Conservation (phyloP, 2,329 filamentous ascomycete genomes). For the Colletotrichum spinosum region DNA sequence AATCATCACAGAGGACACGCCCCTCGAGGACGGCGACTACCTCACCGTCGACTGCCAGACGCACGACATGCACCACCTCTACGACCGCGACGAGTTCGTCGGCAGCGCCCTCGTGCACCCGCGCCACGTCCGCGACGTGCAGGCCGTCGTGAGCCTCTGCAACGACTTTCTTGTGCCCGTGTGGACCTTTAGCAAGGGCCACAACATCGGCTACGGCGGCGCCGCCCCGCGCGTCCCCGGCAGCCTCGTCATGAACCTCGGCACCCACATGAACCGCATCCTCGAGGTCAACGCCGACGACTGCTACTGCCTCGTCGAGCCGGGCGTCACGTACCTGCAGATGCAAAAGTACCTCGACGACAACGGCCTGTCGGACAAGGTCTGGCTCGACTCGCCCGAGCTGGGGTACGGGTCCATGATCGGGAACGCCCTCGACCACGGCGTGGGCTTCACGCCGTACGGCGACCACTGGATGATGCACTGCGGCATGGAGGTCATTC, state of each 20-base stretch:
- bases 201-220: constrained; percentile 67
- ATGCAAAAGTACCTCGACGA: constrained; percentile 62
- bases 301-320: constrained; percentile 64
- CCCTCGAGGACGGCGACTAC: constrained; percentile 28
- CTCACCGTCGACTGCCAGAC: constrained; percentile 28
- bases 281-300: constrained; percentile 62
- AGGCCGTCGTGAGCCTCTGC: constrained; percentile 56
- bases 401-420: constrained; percentile 56
- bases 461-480: constrained; percentile 52
- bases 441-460: constrained; percentile 58
- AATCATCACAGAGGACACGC: constrained; percentile 22
- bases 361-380: constrained; percentile 49
- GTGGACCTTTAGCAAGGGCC: constrained; percentile 61
- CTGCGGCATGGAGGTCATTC: constrained; percentile 57
- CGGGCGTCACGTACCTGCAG: constrained; percentile 64
- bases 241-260: constrained; percentile 63
- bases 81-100: constrained; percentile 57
- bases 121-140: constrained; percentile 54
- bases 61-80: constrained; percentile 51
- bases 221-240: constrained; percentile 64
- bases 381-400: constrained; percentile 58
- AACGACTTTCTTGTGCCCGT: constrained; percentile 59
- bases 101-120: constrained; percentile 51
- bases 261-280: constrained; percentile 63
- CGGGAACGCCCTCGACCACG: constrained; percentile 58